Evolutionary conservation across 768 basidiomycete genomes (phyloP).

Genomic region (Tubosaeta sp.): DNA sequence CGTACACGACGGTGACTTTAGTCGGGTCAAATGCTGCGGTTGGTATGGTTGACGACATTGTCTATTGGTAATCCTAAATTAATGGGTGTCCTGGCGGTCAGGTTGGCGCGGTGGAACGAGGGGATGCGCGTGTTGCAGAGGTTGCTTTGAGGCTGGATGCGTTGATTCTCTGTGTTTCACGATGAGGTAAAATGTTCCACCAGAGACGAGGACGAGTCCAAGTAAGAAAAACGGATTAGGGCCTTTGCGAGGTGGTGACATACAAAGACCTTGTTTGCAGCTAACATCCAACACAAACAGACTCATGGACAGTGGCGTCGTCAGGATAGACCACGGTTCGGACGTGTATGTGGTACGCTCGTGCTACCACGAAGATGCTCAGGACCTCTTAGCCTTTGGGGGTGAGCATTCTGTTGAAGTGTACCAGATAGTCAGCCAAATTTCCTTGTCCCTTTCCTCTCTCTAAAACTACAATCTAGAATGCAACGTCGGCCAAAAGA

Average conservation of each 20-base stretch:
- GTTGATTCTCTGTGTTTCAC: constrained; percentile 53
- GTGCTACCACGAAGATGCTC: constrained; percentile 57
- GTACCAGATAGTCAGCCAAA: constrained; percentile 53
- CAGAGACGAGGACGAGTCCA: constrained; percentile 52
- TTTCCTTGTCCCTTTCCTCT: constrained; percentile 1
- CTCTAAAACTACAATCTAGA: constrained; percentile 28
- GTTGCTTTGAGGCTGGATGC: constrained; percentile 57
- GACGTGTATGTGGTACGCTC: constrained; percentile 60
- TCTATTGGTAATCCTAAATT: constrained; percentile 4
- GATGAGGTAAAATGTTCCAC: constrained; percentile 53
- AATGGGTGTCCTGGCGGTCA: constrained; percentile 16
- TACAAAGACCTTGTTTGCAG: not conserved
- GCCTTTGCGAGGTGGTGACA: constrained; percentile 26
- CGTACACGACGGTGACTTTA: constrained; percentile 87
- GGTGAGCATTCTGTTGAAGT: constrained; percentile 71
- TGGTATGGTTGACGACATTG: constrained; percentile 14
- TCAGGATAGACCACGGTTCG: constrained; percentile 56
- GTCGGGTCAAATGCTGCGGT: constrained; percentile 50
- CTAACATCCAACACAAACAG: not conserved
- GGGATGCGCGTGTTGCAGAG: constrained; percentile 60
- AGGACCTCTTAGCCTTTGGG: constrained; percentile 69
- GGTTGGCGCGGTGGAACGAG: constrained; percentile 57
- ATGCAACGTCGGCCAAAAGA: constrained; percentile 39
- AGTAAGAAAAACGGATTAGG: constrained; percentile 66
- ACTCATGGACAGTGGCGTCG: constrained; percentile 43